Conservation (phyloP, 768 basidiomycete species). For the Russula brevipes region DNA sequence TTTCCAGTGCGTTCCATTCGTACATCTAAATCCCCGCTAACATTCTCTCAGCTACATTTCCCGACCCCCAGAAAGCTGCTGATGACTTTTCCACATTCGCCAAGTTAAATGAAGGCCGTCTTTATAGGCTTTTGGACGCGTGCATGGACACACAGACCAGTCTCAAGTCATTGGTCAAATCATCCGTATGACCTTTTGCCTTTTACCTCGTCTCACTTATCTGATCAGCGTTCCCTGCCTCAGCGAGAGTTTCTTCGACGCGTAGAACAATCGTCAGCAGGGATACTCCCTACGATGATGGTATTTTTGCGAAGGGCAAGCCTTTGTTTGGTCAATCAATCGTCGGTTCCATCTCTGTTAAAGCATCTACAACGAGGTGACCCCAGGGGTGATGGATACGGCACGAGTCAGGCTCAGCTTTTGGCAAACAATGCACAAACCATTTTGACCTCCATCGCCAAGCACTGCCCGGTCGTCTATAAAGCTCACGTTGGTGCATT, state of each 20-base stretch:
- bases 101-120: slow-evolving; percentile 74
- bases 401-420: slow-evolving; percentile 35
- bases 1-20: slow-evolving; percentile 50
- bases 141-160: slow-evolving; percentile 83
- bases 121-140: slow-evolving; percentile 79
- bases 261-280: slow-evolving; percentile 61
- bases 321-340: slow-evolving; percentile 75
- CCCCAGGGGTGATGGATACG: slow-evolving; percentile 32
- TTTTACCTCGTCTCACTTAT: neutral
- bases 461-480: slow-evolving; percentile 68
- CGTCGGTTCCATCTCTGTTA: slow-evolving; percentile 77
- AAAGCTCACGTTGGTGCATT: slow-evolving; percentile 74
- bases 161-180: slow-evolving; percentile 72
- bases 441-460: slow-evolving; percentile 59
- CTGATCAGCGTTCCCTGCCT: neutral
- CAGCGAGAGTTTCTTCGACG: slow-evolving; percentile 78
- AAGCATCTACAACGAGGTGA: slow-evolving; percentile 53
- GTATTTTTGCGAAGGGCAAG: slow-evolving; percentile 63
- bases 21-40: neutral
- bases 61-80: slow-evolving; percentile 65
- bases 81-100: slow-evolving; percentile 84
- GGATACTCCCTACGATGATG: slow-evolving; percentile 61
- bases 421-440: slow-evolving; percentile 46
- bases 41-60: slow-evolving; percentile 42
- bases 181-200: slow-evolving; percentile 47